Evolutionary conservation across 106 monocot species (phyloP).

Genomic region (Gastrodia elata): DNA sequence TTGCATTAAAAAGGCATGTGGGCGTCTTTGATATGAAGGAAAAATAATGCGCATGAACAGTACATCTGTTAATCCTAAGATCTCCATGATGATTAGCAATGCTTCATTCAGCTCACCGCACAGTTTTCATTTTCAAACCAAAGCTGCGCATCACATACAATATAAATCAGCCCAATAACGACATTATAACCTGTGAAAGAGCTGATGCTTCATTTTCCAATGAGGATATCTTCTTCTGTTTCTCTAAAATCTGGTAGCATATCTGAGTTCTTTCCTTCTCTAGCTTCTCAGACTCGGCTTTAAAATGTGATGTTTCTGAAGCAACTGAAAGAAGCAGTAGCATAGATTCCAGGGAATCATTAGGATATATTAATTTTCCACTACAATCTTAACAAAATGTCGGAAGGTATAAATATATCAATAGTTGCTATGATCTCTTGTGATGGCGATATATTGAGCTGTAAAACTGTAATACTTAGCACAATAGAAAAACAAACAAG

Average conservation of each 20-base stretch:
- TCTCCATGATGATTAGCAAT: background rate
- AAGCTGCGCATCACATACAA: background rate
- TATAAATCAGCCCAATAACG: background rate
- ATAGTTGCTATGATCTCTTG: too few relatives aligned
- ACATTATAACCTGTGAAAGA: slow-evolving; percentile 6
- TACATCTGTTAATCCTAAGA: background rate
- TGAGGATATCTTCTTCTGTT: slow-evolving; percentile 5
- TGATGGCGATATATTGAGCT: too few relatives aligned
- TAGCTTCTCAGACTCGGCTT: background rate
- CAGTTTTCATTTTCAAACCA: background rate
- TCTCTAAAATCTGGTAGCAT: slow-evolving; percentile 5
- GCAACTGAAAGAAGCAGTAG: slow-evolving; percentile 4
- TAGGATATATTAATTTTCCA: slow-evolving; percentile 3
- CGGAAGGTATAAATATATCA: background rate
- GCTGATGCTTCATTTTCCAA: slow-evolving; percentile 1
- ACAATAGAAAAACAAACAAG: too few relatives aligned
- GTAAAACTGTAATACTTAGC: too few relatives aligned
- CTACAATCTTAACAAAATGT: background rate
- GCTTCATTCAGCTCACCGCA: background rate
- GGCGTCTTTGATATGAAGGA: background rate
- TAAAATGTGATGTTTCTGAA: slow-evolving; percentile 4
- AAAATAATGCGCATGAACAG: background rate
- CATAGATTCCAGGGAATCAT: background rate
- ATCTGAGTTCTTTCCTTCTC: slow-evolving; percentile 9
- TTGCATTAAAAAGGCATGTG: background rate